Conservation (phyloP, 2,329 filamentous ascomycete species). For the Colletotrichum theobromicola region DNA sequence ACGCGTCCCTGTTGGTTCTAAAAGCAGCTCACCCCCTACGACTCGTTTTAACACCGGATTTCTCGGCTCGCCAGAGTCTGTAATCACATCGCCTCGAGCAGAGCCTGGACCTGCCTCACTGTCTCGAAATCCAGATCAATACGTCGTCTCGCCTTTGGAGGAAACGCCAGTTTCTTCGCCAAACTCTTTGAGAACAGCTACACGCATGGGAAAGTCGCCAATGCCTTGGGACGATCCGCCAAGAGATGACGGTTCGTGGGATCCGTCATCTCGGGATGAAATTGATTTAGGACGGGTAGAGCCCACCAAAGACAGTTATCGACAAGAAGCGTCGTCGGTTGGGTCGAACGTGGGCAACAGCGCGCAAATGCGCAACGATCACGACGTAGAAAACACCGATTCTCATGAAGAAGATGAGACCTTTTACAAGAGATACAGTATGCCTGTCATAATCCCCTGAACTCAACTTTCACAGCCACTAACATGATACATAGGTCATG, state of each 20-base stretch:
- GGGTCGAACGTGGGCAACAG: background rate
- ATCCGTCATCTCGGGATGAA: background rate
- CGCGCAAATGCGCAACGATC: background rate
- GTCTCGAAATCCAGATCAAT: background rate
- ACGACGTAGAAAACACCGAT: background rate
- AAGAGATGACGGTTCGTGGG: background rate
- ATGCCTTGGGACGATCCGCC: constrained; percentile 19
- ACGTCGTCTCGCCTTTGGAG: constrained; percentile 8
- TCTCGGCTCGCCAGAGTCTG: background rate
- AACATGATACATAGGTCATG: constrained; percentile 21
- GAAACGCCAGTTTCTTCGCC: background rate
- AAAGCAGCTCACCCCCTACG: constrained; percentile 3
- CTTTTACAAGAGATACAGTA: constrained; percentile 37
- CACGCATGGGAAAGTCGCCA: background rate
- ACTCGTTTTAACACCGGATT: background rate
- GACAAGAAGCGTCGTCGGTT: background rate
- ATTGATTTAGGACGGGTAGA: background rate
- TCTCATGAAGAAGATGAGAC: constrained; percentile 28
- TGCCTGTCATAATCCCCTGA: background rate
- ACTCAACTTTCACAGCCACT: background rate
- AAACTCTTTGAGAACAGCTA: background rate
- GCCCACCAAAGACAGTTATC: background rate
- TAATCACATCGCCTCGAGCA: background rate
- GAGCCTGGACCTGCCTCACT: background rate
- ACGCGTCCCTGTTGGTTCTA: constrained; percentile 19